Conservation (phyloP, 2,329 filamentous ascomycete species). For the Bipolaris oryzae region DNA sequence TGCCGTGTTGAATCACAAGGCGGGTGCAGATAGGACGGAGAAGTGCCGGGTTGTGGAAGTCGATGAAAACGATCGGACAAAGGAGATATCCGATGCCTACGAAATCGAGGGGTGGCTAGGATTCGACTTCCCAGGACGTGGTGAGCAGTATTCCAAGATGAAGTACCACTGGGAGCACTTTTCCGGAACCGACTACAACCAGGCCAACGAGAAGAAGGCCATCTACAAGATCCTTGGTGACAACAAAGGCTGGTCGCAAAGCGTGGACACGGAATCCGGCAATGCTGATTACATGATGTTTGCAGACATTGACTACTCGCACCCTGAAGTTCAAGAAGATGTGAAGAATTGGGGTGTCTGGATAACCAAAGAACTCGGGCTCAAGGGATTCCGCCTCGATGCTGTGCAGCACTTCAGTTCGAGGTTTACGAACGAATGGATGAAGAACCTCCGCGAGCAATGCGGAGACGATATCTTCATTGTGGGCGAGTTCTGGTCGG, state of each 20-base stretch:
- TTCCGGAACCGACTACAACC: slow-evolving; percentile 70
- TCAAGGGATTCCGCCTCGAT: slow-evolving; percentile 72
- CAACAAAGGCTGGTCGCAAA: slow-evolving; percentile 67
- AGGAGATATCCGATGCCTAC: slow-evolving; percentile 60
- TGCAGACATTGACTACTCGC: slow-evolving; percentile 68
- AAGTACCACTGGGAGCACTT: slow-evolving; percentile 73
- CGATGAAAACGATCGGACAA: slow-evolving; percentile 62
- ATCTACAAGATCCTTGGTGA: slow-evolving; percentile 70
- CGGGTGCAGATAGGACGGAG: slow-evolving; percentile 70
- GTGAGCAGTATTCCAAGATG: slow-evolving; percentile 63
- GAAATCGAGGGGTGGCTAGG: slow-evolving; percentile 72
- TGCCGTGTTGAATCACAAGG: slow-evolving; percentile 75
- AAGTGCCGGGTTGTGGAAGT: slow-evolving; percentile 68
- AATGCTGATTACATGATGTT: slow-evolving; percentile 76
- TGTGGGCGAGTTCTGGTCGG: slow-evolving; percentile 73
- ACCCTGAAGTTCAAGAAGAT: slow-evolving; percentile 65
- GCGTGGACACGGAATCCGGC: slow-evolving; percentile 67
- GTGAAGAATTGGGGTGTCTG: slow-evolving; percentile 70
- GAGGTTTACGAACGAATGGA: slow-evolving; percentile 70
- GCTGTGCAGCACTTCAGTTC: slow-evolving; percentile 75
- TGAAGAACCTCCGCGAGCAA: slow-evolving; percentile 59
- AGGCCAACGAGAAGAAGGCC: slow-evolving; percentile 61
- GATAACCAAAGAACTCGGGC: slow-evolving; percentile 65
- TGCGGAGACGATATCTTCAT: slow-evolving; percentile 63
- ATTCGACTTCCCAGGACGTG: slow-evolving; percentile 68